Evolutionary conservation across 2,329 filamentous ascomycete species (phyloP).

Genomic region (Elsinoe perseae): DNA sequence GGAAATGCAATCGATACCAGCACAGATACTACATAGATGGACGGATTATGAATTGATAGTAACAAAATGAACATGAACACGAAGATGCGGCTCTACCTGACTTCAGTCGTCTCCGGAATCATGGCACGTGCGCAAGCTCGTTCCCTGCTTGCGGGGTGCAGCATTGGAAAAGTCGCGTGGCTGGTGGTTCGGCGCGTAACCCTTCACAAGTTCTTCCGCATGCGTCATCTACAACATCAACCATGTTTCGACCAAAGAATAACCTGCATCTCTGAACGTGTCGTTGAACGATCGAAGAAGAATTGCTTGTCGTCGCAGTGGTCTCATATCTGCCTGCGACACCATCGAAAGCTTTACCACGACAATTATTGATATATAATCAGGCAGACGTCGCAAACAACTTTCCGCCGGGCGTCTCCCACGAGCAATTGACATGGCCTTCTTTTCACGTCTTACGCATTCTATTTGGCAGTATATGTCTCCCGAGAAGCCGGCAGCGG

Average conservation of each 20-base stretch:
- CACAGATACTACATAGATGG: background rate
- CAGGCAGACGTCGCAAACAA: background rate
- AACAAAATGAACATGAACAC: background rate
- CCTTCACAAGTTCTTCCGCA: background rate
- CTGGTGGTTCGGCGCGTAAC: conserved; percentile 2
- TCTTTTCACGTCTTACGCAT: conserved; percentile 7
- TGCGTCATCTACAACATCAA: background rate
- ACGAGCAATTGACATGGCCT: background rate
- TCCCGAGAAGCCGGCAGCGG: background rate
- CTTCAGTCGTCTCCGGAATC: background rate
- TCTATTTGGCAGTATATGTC: conserved; percentile 8
- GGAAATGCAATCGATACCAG: background rate
- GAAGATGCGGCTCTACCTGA: background rate
- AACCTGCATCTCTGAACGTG: background rate
- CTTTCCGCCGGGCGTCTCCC: background rate
- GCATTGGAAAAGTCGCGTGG: background rate
- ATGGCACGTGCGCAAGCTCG: background rate
- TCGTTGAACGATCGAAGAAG: background rate
- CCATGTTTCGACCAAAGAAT: background rate
- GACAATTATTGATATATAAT: background rate
- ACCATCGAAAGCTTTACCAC: background rate
- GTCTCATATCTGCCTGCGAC: background rate
- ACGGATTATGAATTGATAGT: background rate
- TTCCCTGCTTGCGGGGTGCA: conserved; percentile 5
- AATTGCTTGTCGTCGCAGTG: background rate